Evolutionary conservation across 495 filamentous ascomycete genomes (phyloP), one percentile per base, ranked within the genome.

Genomic region (Talaromyces ruber): DNA sequence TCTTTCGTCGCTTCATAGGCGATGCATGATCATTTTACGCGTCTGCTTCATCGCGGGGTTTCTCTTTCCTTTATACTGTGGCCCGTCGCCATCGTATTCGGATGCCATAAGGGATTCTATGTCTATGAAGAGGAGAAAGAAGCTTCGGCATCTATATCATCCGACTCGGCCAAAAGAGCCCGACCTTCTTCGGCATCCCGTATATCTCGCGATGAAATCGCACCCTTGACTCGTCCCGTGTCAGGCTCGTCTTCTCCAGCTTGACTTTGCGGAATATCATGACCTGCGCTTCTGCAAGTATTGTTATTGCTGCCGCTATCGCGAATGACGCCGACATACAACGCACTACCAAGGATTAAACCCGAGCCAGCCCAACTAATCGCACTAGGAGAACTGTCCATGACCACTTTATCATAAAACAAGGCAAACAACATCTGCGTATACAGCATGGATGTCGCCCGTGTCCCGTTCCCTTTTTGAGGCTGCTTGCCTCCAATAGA

Each of bases 351-450:
- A 28, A 97, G 70, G 63, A 98, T 96, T 64, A 97, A 67, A 29
- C 78, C 86, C 39, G 88, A 91, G 7, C 93, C 93, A 1, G 81
- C 70, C 62, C 92, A 80, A 59, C 88, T 91, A 64, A 86, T 72
- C 32, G 78, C 67, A 18, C 84, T 83, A 55, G 94, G 87, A 14
- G 79, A 84, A 25, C 81, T 84, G 1, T 88, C 88, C 79, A 88
- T 97, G 12, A 97, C 75, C 55, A 88, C 74, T 61, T 85, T 84
- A 69, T 98, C 93, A 68, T 91, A 92, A 14, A 82, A 82, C 16
- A 96, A 76, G 11, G 93, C 93, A 70, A 96, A 97, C 37, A 98
- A 70, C 89, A 98, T 93, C 71, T 95, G 89, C 51, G 86, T 91
- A 69, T 96, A 98, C 4, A 91, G 78, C 91, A 97, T 96, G 22